Evolutionary conservation across 441 rosid species (phyloP), one percentile per base, ranked within the genome.

Genomic region (Mallotus repandus): DNA sequence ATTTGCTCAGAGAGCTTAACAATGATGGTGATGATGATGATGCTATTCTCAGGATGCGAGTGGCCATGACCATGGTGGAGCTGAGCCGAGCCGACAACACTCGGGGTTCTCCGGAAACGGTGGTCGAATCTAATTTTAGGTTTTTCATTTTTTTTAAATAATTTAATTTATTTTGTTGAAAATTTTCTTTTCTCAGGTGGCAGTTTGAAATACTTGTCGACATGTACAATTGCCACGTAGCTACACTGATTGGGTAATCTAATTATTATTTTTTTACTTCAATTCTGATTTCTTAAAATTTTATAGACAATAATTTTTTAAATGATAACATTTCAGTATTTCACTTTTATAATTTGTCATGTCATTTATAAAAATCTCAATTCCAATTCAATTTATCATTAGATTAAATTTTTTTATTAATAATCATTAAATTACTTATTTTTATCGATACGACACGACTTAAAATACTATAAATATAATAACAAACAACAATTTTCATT

Each of bases 51-150:
- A 66, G 82, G 41, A 87, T 72, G 59, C 89, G 80, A 78, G 76
- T 67, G 81, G 86, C 88, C 58, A 53, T 21, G 32, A 12, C 45
- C 93, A 86, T 86, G 41, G 41, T 7, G 41, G 41, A 70, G 79
- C 74, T 70, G 68, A 73, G n/a, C 76, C 74, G 70, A 73, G n/a
- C 74, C 74, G 70, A 45, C 25, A 3, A 29, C 0, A 49, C 29
- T 49, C 43, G 13, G 12, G 8, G 14, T 25, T 13, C 1, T 69
- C 50, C n/a, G 45, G 21, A 18, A 32, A 66, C 48, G 6, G 46
- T 32, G 65, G 54, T 14, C n/a, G 7, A 46, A 9, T 56, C 12
- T 10, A 56, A 56, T 21, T 56, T 56, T 56, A 12, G 9, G 13
- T 56, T 56, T 56, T 56, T 56, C 3, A 0, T 5, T 5, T 25